Percentiles rank a stretch among this genome's conserved stretches.
These are phyloP conservation scores for Pterulicium gracile DNA, from an alignment of 1,284 basidiomycete species.

Conservation along the genomic window DNA sequence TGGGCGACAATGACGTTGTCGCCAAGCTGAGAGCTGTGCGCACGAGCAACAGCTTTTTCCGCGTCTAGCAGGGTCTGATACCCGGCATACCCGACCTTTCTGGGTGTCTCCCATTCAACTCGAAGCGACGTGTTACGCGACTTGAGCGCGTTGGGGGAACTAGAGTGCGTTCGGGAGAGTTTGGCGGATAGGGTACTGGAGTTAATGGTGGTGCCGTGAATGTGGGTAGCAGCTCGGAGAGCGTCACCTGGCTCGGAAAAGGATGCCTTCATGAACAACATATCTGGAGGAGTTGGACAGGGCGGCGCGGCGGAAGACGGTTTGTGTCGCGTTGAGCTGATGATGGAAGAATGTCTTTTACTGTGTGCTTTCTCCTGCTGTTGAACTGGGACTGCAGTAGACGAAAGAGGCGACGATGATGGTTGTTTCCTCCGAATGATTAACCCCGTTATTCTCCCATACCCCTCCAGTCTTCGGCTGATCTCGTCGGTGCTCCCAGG, in stretches of 20 bases:
- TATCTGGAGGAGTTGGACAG: constrained; percentile 11
- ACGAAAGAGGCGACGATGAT: neutral
- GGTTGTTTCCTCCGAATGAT: constrained; percentile 12
- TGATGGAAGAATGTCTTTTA: neutral
- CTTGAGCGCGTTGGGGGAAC: neutral
- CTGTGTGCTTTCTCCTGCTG: too few relatives aligned
- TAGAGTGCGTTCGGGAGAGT: constrained; percentile 19
- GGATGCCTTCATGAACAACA: constrained; percentile 27
- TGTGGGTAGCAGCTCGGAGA: constrained; percentile 30
- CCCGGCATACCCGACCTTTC: constrained; percentile 43
- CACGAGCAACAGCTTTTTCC: constrained; percentile 28
- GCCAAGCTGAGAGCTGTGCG: constrained; percentile 23
- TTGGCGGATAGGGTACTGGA: constrained; percentile 27
- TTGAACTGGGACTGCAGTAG: too few relatives aligned
- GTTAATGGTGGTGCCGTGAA: constrained; percentile 33
- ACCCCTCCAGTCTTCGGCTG: constrained; percentile 20
- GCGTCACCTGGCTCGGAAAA: constrained; percentile 38
- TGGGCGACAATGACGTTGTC: constrained; percentile 30
- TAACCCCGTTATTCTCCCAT: constrained; percentile 35
- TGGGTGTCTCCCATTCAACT: constrained; percentile 43
- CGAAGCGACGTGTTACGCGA: constrained; percentile 26
- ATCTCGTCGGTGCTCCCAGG: constrained; percentile 18
- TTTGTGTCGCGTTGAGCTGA: too few relatives aligned
- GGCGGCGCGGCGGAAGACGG: too few relatives aligned
- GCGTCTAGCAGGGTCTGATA: constrained; percentile 39